These are phyloP conservation scores for Fraxinus cuspidata DNA, from an alignment of 257 asterid genomes.

Conservation along the genomic window DNA sequence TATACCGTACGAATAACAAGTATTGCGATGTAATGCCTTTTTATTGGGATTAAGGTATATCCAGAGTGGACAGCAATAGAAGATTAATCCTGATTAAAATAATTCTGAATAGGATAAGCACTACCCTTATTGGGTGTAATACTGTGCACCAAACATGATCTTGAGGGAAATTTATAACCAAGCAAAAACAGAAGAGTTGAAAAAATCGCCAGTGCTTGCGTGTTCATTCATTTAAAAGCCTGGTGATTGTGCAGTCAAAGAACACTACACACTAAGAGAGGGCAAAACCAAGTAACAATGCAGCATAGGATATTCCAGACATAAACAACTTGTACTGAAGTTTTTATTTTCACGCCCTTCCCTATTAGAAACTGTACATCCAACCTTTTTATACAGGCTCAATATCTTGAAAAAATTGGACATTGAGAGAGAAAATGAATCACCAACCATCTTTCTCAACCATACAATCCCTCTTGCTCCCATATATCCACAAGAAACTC, in stretches of 20 bases:
- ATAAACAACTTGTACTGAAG: background rate
- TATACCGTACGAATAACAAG: too few species aligned
- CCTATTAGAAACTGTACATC: slow-evolving; percentile 27
- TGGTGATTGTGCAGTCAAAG: background rate
- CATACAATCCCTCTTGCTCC: slow-evolving; percentile 74
- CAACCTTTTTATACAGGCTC: slow-evolving; percentile 6
- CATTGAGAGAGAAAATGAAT: slow-evolving; percentile 1
- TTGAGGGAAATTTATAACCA: too few species aligned
- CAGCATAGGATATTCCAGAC: background rate
- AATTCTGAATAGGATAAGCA: too few species aligned
- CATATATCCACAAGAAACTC: slow-evolving; percentile 74
- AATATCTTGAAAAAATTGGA: slow-evolving; percentile 17
- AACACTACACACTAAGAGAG: background rate
- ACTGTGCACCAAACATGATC: too few species aligned
- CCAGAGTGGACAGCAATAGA: too few species aligned
- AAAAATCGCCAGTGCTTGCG: background rate
- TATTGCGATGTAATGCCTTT: too few species aligned
- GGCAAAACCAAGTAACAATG: background rate
- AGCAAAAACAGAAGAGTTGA: background rate
- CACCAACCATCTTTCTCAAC: slow-evolving; percentile 27
- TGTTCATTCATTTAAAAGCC: background rate
- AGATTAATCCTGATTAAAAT: too few species aligned
- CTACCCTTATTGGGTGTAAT: too few species aligned
- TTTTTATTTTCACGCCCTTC: background rate
- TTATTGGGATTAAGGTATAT: too few species aligned